phyloP scores from a whole-genome alignment of 2,329 filamentous ascomycete genomes.

The Cladosporium sp. region DNA sequence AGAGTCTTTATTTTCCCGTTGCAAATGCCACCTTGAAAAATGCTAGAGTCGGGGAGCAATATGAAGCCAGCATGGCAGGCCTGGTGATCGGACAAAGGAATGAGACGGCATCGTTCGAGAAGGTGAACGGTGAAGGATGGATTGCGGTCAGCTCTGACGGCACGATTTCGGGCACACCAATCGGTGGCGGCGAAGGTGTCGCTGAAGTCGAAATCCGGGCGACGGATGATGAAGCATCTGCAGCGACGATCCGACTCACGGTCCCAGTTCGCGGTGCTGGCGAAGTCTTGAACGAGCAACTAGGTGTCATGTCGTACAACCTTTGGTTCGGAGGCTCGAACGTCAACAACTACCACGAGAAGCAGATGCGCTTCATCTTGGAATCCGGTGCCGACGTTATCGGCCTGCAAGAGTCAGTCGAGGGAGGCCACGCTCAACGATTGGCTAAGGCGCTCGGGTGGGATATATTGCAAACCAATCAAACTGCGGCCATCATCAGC shows the following conservation, averaged over 20 bases:
- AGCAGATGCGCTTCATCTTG: conserved; percentile 3
- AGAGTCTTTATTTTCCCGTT: background rate
- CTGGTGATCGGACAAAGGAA: background rate
- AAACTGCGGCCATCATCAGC: conserved; percentile 4
- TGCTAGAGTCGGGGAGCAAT: background rate
- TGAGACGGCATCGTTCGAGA: background rate
- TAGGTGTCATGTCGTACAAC: conserved; percentile 8
- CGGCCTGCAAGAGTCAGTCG: conserved; percentile 7
- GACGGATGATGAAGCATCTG: background rate
- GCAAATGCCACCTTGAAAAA: background rate
- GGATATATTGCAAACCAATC: background rate
- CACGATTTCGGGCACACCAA: background rate
- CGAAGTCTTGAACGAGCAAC: background rate
- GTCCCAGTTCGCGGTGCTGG: background rate
- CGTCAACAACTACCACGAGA: conserved; percentile 8
- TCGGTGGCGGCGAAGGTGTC: too few relatives aligned
- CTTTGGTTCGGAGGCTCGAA: conserved; percentile 8
- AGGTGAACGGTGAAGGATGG: background rate
- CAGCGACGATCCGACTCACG: background rate
- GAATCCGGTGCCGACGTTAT: conserved; percentile 6
- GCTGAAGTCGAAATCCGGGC: background rate
- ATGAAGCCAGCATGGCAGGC: background rate
- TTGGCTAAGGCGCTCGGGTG: conserved; percentile 1
- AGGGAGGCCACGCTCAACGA: conserved; percentile 3
- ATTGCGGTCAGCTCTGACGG: background rate